phyloP scores from a whole-genome alignment of 805 yeast species.

The Metschnikowia orientalis region DNA sequence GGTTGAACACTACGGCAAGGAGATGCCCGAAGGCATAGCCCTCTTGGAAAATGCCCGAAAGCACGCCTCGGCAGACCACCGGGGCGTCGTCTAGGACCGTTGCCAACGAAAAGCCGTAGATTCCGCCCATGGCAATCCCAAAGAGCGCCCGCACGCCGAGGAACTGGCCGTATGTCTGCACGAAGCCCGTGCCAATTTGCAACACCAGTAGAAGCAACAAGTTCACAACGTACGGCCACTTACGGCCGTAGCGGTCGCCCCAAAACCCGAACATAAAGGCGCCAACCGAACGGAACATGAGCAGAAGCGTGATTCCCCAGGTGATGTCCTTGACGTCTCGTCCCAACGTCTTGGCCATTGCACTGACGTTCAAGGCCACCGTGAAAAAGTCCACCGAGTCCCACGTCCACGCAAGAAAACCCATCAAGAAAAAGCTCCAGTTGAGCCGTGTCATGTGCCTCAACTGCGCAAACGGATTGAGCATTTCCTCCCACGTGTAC shows the following conservation, averaged over 20 bases:
- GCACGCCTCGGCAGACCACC: constrained; percentile 49
- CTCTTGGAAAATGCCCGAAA: constrained; percentile 70
- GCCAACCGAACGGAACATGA: constrained; percentile 66
- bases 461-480: constrained; percentile 51
- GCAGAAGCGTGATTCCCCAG: constrained; percentile 68
- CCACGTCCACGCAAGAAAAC: constrained; percentile 59
- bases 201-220: constrained; percentile 44
- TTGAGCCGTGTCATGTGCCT: constrained; percentile 20
- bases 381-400: constrained; percentile 64
- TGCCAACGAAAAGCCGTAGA: constrained; percentile 62
- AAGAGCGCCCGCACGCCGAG: constrained; percentile 60
- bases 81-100: constrained; percentile 68
- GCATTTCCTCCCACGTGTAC: constrained; percentile 33
- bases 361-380: constrained; percentile 47
- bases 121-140: constrained; percentile 70
- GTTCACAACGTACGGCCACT: constrained; percentile 51
- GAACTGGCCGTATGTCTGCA: constrained; percentile 51
- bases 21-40: constrained; percentile 74
- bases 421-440: constrained; percentile 53
- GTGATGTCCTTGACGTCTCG: constrained; percentile 48
- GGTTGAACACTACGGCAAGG: constrained; percentile 58
- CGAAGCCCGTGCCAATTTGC: constrained; percentile 63
- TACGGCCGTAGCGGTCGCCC: constrained; percentile 60
- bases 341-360: constrained; percentile 44
- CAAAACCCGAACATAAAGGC: constrained; percentile 56